phyloP scores from a whole-genome alignment of 2,329 filamentous ascomycete species.

The Penicillium corylophilum region DNA sequence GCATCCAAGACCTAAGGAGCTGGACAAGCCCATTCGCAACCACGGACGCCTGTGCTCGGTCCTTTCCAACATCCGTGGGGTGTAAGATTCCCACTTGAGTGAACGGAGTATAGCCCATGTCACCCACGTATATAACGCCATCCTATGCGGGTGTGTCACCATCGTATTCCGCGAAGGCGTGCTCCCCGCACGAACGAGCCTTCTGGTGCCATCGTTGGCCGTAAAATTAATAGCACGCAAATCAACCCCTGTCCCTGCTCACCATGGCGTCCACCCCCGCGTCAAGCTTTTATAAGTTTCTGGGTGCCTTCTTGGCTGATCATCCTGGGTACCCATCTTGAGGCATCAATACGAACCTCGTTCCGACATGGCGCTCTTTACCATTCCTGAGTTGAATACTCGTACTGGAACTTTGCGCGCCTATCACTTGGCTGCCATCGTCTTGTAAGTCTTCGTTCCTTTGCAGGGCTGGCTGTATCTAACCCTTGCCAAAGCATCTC shows the following conservation, averaged over 20 bases:
- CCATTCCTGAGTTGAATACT: slow-evolving; percentile 20
- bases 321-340: background rate
- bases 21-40: background rate
- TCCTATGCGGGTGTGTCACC: slow-evolving; percentile 1
- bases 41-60: slow-evolving; percentile 1
- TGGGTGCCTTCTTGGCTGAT: slow-evolving; percentile 6
- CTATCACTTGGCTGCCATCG: slow-evolving; percentile 23
- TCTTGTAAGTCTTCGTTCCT: slow-evolving; percentile 14
- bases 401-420: slow-evolving; percentile 20
- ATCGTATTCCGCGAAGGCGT: slow-evolving; percentile 11
- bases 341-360: background rate
- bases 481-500: slow-evolving; percentile 12
- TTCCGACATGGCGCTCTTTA: slow-evolving; percentile 17
- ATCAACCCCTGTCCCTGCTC: slow-evolving; percentile 8
- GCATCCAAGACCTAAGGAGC: background rate
- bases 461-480: background rate
- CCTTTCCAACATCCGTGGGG: too few species aligned
- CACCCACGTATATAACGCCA: background rate
- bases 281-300: slow-evolving; percentile 6
- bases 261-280: background rate
- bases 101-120: background rate
- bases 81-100: background rate
- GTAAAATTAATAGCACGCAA: slow-evolving; percentile 14
- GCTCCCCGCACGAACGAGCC: slow-evolving; percentile 6
- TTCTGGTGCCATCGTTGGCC: background rate